Percentiles rank a stretch among this genome's conserved stretches.
Evolutionary conservation across 2,329 filamentous ascomycete species (phyloP).

Genomic region (Exophiala spinifera): DNA sequence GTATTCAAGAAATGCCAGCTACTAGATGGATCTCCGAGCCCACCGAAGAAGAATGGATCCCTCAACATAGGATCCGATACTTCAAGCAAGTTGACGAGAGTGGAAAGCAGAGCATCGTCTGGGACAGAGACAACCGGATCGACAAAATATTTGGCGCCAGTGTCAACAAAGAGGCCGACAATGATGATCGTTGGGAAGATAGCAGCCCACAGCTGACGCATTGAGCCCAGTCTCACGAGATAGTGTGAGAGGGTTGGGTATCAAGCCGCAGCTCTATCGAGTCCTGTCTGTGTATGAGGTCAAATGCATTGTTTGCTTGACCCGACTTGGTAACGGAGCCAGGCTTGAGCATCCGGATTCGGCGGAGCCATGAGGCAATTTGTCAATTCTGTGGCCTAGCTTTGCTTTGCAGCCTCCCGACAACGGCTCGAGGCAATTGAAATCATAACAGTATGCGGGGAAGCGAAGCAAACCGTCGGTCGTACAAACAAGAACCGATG

Average conservation of each 20-base stretch:
- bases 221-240: not conserved
- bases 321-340: not conserved
- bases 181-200: conserved; percentile 6
- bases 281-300: not conserved
- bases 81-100: conserved; percentile 40
- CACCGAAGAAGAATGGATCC: conserved; percentile 57
- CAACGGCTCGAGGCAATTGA: not conserved
- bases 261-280: not conserved
- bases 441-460: not conserved
- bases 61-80: conserved; percentile 53
- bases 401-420: not conserved
- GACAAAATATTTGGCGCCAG: conserved; percentile 45
- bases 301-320: not conserved
- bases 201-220: conserved; percentile 4
- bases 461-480: not conserved
- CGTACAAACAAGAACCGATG: not conserved
- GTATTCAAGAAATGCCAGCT: conserved; percentile 47
- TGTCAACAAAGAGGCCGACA: not conserved
- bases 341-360: not conserved
- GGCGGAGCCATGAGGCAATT: not conserved
- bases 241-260: not conserved
- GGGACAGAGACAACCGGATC: conserved; percentile 49
- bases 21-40: conserved; percentile 53
- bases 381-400: not conserved
- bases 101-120: conserved; percentile 41